phyloP scores from a whole-genome alignment of 2,329 filamentous ascomycete genomes.

The Ascochyta viciae-villosae region DNA sequence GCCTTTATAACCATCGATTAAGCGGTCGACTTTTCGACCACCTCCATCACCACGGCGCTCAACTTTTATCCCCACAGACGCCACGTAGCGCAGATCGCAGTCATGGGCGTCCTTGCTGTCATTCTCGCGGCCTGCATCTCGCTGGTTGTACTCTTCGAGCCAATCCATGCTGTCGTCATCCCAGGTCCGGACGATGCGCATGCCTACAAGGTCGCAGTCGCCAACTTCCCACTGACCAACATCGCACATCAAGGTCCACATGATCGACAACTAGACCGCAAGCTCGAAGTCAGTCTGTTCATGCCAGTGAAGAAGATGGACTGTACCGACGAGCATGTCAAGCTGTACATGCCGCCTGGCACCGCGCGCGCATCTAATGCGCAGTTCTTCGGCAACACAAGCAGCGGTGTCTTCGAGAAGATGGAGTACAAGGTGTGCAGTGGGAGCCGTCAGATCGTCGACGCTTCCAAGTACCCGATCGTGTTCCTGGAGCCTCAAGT shows the following conservation, averaged over 20 bases:
- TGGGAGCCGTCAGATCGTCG: slow-evolving; percentile 6
- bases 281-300: slow-evolving; percentile 33
- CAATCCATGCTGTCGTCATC: slow-evolving; percentile 17
- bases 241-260: slow-evolving; percentile 12
- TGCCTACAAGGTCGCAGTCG: slow-evolving; percentile 24
- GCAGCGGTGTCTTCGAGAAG: slow-evolving; percentile 27
- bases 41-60: slow-evolving; percentile 3
- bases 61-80: neutral
- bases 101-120: slow-evolving; percentile 2
- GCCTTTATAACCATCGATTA: neutral
- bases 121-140: slow-evolving; percentile 4
- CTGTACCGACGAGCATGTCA: slow-evolving; percentile 22
- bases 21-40: slow-evolving; percentile 11
- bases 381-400: slow-evolving; percentile 34
- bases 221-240: slow-evolving; percentile 22
- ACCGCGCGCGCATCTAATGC: slow-evolving; percentile 26
- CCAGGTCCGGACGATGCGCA: slow-evolving; percentile 25
- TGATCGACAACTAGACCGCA: slow-evolving; percentile 8
- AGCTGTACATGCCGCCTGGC: slow-evolving; percentile 29
- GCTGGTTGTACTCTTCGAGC: slow-evolving; percentile 3
- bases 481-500: slow-evolving; percentile 58
- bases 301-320: slow-evolving; percentile 23
- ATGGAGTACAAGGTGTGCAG: slow-evolving; percentile 30
- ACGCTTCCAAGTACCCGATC: slow-evolving; percentile 20
- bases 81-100: slow-evolving; percentile 4